phyloP scores from a whole-genome alignment of 345 rosid species.

The Anacardium occidentale region DNA sequence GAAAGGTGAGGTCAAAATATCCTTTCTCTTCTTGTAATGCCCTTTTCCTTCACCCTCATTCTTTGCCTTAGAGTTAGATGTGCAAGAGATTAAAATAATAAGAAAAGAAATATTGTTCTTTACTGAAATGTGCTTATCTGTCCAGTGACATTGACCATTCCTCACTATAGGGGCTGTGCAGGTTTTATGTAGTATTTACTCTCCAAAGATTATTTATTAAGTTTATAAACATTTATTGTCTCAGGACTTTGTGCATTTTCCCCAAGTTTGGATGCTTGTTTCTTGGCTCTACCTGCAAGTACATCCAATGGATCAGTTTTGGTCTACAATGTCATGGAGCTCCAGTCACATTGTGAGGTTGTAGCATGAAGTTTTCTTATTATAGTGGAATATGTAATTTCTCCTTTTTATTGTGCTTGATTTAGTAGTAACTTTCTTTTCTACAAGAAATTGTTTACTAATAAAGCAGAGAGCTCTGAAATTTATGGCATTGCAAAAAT shows the following conservation, averaged over 20 bases:
- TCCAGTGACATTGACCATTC: not conserved
- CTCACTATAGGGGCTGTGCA: not conserved
- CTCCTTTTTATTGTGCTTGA: not conserved
- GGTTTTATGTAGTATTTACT: not conserved
- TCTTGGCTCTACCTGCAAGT: slow-evolving; percentile 93
- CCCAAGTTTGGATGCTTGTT: slow-evolving; percentile 77
- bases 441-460: not conserved
- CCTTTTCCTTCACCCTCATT: not conserved
- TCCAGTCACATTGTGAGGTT: slow-evolving; percentile 85
- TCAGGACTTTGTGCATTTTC: slow-evolving; percentile 89
- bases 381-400: slow-evolving; percentile 11
- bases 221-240: not conserved
- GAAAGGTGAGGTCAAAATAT: slow-evolving; percentile 51
- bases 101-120: not conserved
- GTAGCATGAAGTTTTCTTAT: slow-evolving; percentile 20
- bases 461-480: not conserved
- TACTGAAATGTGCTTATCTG: not conserved
- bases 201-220: slow-evolving; percentile 1
- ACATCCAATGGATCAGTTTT: slow-evolving; percentile 70
- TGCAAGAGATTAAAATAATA: not conserved
- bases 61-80: not conserved
- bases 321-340: slow-evolving; percentile 80
- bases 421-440: not conserved
- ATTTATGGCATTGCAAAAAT: not conserved
- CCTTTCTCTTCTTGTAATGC: not conserved